Evolutionary conservation across 2,329 filamentous ascomycete genomes (phyloP).

Genomic region (Sporothrix dimorphospora): DNA sequence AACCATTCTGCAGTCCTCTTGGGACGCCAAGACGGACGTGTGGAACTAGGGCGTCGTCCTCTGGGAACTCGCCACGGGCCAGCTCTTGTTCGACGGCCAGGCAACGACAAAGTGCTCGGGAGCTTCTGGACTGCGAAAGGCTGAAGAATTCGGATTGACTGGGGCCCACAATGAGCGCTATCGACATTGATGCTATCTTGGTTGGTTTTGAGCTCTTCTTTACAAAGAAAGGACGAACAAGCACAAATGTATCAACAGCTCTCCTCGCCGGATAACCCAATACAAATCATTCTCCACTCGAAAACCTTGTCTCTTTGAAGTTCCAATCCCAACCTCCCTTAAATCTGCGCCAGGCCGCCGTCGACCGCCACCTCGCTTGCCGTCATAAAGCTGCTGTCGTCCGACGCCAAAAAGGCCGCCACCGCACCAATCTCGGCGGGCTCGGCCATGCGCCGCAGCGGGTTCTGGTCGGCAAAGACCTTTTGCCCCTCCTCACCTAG

Average conservation of each 20-base stretch:
- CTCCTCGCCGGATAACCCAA: too few species aligned
- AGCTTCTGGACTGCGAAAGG: not conserved
- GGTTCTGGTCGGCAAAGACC: constrained; percentile 23
- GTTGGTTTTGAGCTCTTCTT: too few species aligned
- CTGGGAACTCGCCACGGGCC: constrained; percentile 22
- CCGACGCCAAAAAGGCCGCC: constrained; percentile 30
- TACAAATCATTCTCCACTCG: too few species aligned
- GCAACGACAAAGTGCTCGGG: not conserved
- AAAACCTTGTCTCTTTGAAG: too few species aligned
- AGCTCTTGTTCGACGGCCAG: constrained; percentile 24
- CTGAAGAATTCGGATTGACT: not conserved
- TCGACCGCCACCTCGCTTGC: constrained; percentile 31
- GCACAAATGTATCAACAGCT: too few species aligned
- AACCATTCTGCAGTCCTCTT: constrained; percentile 5
- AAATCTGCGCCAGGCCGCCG: constrained; percentile 30
- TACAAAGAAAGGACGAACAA: too few species aligned
- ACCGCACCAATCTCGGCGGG: constrained; percentile 28
- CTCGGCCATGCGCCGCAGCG: constrained; percentile 30
- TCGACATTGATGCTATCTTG: too few species aligned
- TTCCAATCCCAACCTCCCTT: too few species aligned
- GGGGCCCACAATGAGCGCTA: too few species aligned
- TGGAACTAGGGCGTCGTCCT: constrained; percentile 20
- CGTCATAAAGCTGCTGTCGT: constrained; percentile 32
- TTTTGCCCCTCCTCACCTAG: constrained; percentile 28
- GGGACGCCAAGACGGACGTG: constrained; percentile 25